These are phyloP conservation scores for Stephanocyclus meneghinianus DNA, from an alignment of 352 stramenopile species.

Conservation along the genomic window DNA sequence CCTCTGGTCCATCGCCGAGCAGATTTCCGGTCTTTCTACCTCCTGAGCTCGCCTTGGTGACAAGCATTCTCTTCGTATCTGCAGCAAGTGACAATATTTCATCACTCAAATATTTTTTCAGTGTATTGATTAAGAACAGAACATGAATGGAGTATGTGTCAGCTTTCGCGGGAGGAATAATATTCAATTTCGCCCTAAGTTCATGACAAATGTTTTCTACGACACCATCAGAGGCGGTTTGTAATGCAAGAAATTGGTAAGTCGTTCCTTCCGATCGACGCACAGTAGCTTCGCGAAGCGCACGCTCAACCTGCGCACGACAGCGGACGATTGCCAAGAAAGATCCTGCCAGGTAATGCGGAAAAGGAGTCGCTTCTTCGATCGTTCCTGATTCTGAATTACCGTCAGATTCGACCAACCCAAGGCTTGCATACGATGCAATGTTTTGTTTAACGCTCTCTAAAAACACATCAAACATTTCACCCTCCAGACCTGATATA, in stretches of 20 bases:
- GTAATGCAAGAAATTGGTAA: slow-evolving; percentile 77
- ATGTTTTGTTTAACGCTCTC: slow-evolving; percentile 71
- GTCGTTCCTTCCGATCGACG: slow-evolving; percentile 55
- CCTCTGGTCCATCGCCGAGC: slow-evolving; percentile 70
- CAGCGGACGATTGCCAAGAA: slow-evolving; percentile 80
- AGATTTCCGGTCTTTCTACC: slow-evolving; percentile 49
- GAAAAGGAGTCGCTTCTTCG: slow-evolving; percentile 55
- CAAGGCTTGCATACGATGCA: slow-evolving; percentile 64
- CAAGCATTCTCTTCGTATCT: slow-evolving; percentile 64
- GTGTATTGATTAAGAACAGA: slow-evolving; percentile 76
- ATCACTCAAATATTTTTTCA: slow-evolving; percentile 73
- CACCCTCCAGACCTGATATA: slow-evolving; percentile 67
- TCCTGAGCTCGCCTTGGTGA: slow-evolving; percentile 35
- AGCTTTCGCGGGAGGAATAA: slow-evolving; percentile 63
- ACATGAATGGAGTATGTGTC: slow-evolving; percentile 76
- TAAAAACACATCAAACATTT: slow-evolving; percentile 83
- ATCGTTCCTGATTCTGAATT: slow-evolving; percentile 17
- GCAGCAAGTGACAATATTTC: slow-evolving; percentile 58
- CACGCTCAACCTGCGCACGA: slow-evolving; percentile 79
- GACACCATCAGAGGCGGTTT: slow-evolving; percentile 74
- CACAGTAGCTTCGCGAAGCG: slow-evolving; percentile 55
- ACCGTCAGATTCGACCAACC: slow-evolving; percentile 39
- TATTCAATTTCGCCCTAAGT: slow-evolving; percentile 63
- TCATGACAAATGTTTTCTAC: slow-evolving; percentile 79
- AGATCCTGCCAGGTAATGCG: slow-evolving; percentile 70